Base-by-base conservation (phyloP, 2,329 filamentous ascomycete species). In the Aspergillus sclerotialis region DNA sequence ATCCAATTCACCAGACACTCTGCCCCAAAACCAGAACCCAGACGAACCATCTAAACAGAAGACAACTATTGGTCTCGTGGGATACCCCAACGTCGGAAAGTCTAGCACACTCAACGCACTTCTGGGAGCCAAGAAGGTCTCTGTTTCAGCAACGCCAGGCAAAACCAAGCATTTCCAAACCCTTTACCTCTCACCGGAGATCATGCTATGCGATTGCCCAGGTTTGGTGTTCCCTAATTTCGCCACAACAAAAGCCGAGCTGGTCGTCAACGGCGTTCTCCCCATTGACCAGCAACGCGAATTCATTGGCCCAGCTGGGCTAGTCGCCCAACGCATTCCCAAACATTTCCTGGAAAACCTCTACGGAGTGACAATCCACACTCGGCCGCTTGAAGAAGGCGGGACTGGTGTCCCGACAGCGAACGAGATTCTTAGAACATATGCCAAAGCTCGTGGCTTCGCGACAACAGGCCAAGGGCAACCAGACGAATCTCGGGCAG, bases 161-260 rank as follows among this genome's bases (percentile, higher is more conserved):
- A 98, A 98, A 69, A 98, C 92, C 10, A 98, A 98, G 69, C 92
- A 98, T 55, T 98, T 98, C 69, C 92, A 98, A 63, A 98, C 92
- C 1, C 92, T 98, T 39, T 89, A 95, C 58, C 77, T 98, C 19
- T 92, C 84, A 39, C 84, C 92, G 1, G 78, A 80, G 39, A 87
- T 98, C 43, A 76, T 96, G 30, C 76, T 98, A 5, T 96, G 92
- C 64, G 92, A 98, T 79, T 98, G 92, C 56, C 92, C 92, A 7
- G 92, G 92, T 81, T 80, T 98, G 13, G 93, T 98, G 2, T 96
- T 98, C 61, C 89, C 92, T 51, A 96, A 96, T 65, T 98, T 96
- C 51, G 90, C 92, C 37, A 89, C 82, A 29, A 96, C 89, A 30
- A 96, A 96, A 65, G 92, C 86, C 25, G 92, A 98, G 54, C 77